These are phyloP conservation scores for Lunularia cruciata DNA, from an alignment of 225 moss, liverwort and hornwort species.

Conservation along the genomic window DNA sequence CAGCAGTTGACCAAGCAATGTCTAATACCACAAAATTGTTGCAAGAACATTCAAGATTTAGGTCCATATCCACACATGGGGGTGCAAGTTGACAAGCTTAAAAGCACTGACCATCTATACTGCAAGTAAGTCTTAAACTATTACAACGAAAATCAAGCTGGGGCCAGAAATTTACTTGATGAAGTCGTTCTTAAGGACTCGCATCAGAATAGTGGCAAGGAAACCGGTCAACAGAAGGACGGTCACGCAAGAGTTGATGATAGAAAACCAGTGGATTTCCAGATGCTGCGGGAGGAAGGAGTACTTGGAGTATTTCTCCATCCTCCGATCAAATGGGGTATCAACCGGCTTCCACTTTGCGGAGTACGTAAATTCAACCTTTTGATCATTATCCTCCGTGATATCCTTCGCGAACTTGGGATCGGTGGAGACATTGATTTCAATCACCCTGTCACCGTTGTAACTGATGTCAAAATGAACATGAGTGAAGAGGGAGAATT, in stretches of 20 bases:
- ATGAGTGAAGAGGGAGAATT: conserved; percentile 69
- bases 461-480: conserved; percentile 78
- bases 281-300: conserved; percentile 85
- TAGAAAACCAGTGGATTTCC: conserved; percentile 99
- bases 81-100: too few relatives aligned
- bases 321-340: conserved; percentile 66
- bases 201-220: conserved; percentile 95
- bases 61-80: too few relatives aligned
- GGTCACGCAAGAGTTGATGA: conserved; percentile 95
- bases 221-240: conserved; percentile 90
- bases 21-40: too few relatives aligned
- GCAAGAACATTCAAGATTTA: too few relatives aligned
- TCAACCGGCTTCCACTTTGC: conserved; percentile 64
- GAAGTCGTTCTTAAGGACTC: conserved; percentile 96
- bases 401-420: conserved; percentile 67
- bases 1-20: not conserved
- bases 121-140: too few relatives aligned
- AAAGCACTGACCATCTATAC: too few relatives aligned
- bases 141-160: too few relatives aligned
- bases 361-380: conserved; percentile 79
- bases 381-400: conserved; percentile 62
- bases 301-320: conserved; percentile 78
- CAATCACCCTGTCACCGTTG: conserved; percentile 86
- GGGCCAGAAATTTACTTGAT: conserved; percentile 98
- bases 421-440: conserved; percentile 75